A percentile compares a stretch with the other conserved stretches of the same genome.
phyloP scores from a whole-genome alignment of 176 grass and related monocot species.

The bread wheat (Triticum aestivum) region IWGSC_CS_RefSeq_v2.1 NC_057814.1:5782745-5783244 shows the following conservation, averaged over 20 bases:
- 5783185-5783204: constrained; percentile 21
- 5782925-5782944: neutral
- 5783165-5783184: neutral
- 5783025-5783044: neutral
- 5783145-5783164: neutral
- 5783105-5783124: neutral
- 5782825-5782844: no score
- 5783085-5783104: neutral
- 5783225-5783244: neutral
- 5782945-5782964: neutral
- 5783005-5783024: neutral
- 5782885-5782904: no score
- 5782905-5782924: no score
- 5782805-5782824: no score
- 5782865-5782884: no score
- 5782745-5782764: no score
- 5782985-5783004: neutral
- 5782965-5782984: neutral
- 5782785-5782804: no score
- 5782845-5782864: no score
- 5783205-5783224: neutral
- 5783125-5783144: neutral
- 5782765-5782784: no score
- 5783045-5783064: constrained; percentile 22
- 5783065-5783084: neutral